Evolutionary conservation across 345 rosid species (phyloP), one percentile per base, ranked within the genome.

Genomic region (Ceriops zippeliana): DNA sequence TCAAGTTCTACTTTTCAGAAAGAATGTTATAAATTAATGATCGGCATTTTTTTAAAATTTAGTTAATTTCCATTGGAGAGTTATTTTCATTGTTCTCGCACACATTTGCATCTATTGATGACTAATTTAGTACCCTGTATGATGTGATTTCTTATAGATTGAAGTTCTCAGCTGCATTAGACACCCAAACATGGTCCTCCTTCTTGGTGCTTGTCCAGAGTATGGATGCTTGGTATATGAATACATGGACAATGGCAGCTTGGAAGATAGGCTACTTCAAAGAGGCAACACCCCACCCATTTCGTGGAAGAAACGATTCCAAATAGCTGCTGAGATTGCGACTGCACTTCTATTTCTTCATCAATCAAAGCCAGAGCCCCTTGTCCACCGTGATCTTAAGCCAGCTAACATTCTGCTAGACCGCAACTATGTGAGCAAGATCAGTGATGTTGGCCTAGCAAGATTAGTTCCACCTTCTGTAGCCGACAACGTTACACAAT

Each of bases 361-460:
- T 81, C 97, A 93, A 77, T 81, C 98, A 30, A 93, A 90, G 81
- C 97, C 97, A 52, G 98, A 93, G 72, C 98, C 98, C n/a, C 81
- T 93, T 4, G 98, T 93, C 69, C 98, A 90, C 60, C 86, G 97
- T 22, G 98, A 90, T 69, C 85, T 93, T 34, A 93, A 93, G 74
- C 98, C 98, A 2, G 98, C 98, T 9, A 90, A 90, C 80, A 93
- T 93, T 78, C 96, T 93, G 57, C 27, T 93, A 66, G 97, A 93
- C 80, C 78, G 81, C 27, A 89, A 93, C 74, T 93, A 75, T 52
- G 88, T 86, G 73, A 87, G 91, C 88, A 93, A 93, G 82, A 93
- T 93, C 34, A 87, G 97, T 67, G 98, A 93, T 70, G 97, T 90
- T 61, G 97, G 98, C 71, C 91, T 93, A 5, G 98, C 97, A 30